These are phyloP conservation scores for Lineolata rhizophorae DNA, from an alignment of 495 filamentous ascomycete species.

Conservation along the genomic window DNA sequence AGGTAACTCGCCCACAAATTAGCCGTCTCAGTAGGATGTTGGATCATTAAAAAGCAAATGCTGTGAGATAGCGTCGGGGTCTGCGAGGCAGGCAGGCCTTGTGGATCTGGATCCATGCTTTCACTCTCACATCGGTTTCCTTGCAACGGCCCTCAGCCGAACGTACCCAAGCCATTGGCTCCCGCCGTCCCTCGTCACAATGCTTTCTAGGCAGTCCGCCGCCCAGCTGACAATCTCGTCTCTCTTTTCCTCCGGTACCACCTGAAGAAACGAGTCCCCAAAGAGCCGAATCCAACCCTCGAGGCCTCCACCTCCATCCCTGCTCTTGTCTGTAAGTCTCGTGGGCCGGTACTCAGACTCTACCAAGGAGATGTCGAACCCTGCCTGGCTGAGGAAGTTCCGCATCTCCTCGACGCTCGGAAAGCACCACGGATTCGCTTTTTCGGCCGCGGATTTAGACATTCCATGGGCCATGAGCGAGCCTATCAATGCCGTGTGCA, in stretches of 20 bases:
- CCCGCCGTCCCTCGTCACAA: constrained; percentile 29
- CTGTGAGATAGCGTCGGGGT: too few species aligned
- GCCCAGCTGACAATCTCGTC: constrained; percentile 33
- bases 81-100: too few species aligned
- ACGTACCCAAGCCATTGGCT: constrained; percentile 46
- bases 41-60: too few species aligned
- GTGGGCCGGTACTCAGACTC: constrained; percentile 48
- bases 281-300: constrained; percentile 51
- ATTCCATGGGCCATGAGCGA: constrained; percentile 31
- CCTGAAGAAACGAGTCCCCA: constrained; percentile 32
- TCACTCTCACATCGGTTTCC: too few species aligned
- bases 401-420: constrained; percentile 36
- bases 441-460: constrained; percentile 23
- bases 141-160: constrained; percentile 42
- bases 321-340: constrained; percentile 26
- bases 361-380: constrained; percentile 35
- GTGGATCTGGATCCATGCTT: too few species aligned
- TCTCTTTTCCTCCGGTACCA: constrained; percentile 24
- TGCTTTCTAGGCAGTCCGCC: constrained; percentile 30
- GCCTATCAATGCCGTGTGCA: constrained; percentile 32
- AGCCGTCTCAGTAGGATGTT: too few species aligned
- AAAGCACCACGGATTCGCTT: constrained; percentile 50
- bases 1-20: too few species aligned
- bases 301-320: constrained; percentile 28
- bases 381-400: constrained; percentile 26